Conservation (phyloP, 140 eudicot genomes). For the Oenanthe javanica region DNA sequence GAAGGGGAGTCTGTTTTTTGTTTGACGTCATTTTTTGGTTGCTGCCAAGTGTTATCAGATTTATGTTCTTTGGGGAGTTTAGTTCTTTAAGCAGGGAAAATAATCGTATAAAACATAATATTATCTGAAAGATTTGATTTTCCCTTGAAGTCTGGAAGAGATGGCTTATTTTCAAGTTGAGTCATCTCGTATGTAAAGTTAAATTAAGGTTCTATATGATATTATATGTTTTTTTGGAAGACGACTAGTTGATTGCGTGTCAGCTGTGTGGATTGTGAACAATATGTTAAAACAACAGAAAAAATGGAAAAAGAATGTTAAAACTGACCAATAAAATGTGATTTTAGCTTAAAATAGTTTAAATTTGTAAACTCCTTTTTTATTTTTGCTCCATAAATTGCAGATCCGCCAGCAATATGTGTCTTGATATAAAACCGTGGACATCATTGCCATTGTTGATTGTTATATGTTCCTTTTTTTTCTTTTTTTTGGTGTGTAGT, state of each 20-base stretch:
- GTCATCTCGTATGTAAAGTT: background rate
- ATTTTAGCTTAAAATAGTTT: background rate
- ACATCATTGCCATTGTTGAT: background rate
- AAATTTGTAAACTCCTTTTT: background rate
- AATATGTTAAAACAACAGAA: background rate
- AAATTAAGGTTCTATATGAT: background rate
- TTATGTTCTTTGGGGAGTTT: background rate
- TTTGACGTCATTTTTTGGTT: background rate
- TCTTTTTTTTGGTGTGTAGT: background rate
- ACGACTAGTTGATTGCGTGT: background rate
- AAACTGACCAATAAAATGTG: background rate
- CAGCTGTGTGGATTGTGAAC: background rate
- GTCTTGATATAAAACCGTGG: background rate
- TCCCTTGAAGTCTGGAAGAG: background rate
- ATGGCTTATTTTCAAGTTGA: background rate
- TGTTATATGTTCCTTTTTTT: too few species aligned
- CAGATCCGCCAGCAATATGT: background rate
- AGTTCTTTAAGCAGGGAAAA: background rate
- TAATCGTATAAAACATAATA: too few species aligned
- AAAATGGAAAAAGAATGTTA: background rate
- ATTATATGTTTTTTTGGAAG: background rate
- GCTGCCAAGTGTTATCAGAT: background rate
- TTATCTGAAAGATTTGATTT: background rate
- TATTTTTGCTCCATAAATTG: background rate
- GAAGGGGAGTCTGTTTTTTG: background rate